Evolutionary conservation across 2,329 filamentous ascomycete genomes (phyloP).

Genomic region (Sphaerulina vaccinii): DNA sequence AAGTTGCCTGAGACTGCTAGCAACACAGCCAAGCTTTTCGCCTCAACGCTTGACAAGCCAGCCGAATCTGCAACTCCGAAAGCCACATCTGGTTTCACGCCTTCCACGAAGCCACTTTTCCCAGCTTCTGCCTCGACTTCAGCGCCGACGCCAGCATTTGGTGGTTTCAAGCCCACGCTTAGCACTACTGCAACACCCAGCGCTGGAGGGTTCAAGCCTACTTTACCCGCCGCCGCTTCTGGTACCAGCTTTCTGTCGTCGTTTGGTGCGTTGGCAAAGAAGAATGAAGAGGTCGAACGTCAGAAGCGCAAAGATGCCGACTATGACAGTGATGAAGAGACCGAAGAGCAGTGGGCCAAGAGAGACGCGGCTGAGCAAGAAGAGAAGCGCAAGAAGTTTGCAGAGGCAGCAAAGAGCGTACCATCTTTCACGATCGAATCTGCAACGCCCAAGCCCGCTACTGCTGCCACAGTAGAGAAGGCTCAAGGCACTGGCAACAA

Average conservation of each 20-base stretch:
- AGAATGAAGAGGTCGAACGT: slow-evolving; percentile 45
- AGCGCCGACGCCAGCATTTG: slow-evolving; percentile 23
- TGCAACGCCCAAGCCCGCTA: slow-evolving; percentile 17
- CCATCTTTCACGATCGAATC: slow-evolving; percentile 28
- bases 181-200: slow-evolving; percentile 17
- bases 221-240: slow-evolving; percentile 35
- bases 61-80: slow-evolving; percentile 11
- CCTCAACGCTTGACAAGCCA: slow-evolving; percentile 32
- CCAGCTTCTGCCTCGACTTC: slow-evolving; percentile 8
- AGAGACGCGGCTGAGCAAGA: slow-evolving; percentile 47
- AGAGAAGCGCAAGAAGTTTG: slow-evolving; percentile 45
- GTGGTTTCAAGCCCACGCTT: slow-evolving; percentile 42
- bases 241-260: slow-evolving; percentile 16
- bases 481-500: slow-evolving; percentile 39
- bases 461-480: slow-evolving; percentile 25
- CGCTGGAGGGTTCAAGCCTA: slow-evolving; percentile 39
- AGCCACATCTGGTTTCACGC: slow-evolving; percentile 25
- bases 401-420: slow-evolving; percentile 38
- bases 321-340: slow-evolving; percentile 54
- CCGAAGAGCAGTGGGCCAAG: slow-evolving; percentile 50
- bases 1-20: slow-evolving; percentile 34
- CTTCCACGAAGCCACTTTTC: slow-evolving; percentile 24
- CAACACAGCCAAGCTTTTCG: slow-evolving; percentile 35
- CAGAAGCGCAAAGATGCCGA: slow-evolving; percentile 52
- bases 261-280: slow-evolving; percentile 43